phyloP scores from a whole-genome alignment of 345 rosid species.

The Sonneratia alba region DNA sequence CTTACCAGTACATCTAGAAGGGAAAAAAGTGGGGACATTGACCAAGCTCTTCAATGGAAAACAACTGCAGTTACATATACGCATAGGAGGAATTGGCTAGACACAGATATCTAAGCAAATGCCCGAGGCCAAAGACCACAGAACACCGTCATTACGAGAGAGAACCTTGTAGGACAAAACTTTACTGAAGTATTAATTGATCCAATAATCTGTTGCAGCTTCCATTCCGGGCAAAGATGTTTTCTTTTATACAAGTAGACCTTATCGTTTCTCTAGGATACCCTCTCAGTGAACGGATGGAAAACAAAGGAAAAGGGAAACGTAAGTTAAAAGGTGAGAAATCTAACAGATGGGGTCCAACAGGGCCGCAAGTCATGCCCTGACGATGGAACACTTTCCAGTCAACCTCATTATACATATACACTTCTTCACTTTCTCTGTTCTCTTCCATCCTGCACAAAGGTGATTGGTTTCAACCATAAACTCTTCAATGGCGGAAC shows the following conservation, averaged over 20 bases:
- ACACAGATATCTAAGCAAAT: background rate
- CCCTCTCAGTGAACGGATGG: background rate
- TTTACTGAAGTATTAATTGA: background rate
- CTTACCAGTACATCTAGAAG: background rate
- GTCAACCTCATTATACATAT: conserved; percentile 1
- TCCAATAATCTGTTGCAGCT: background rate
- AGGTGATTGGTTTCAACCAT: background rate
- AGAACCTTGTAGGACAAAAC: background rate
- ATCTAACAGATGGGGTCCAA: background rate
- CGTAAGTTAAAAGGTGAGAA: background rate
- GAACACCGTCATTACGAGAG: background rate
- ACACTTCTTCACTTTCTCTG: background rate
- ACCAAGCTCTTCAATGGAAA: background rate
- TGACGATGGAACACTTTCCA: conserved; percentile 1
- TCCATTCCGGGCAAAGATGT: background rate
- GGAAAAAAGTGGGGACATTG: background rate
- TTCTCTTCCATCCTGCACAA: background rate
- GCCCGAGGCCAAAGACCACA: background rate
- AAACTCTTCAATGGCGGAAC: conserved; percentile 11
- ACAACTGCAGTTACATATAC: background rate
- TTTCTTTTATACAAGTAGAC: no score
- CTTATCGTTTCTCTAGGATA: background rate
- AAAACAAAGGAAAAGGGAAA: background rate
- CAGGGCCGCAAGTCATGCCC: conserved; percentile 15
- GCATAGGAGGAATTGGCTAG: no score